A percentile compares a stretch with the other conserved stretches of the same genome.
These are phyloP conservation scores for Phaffia australis DNA, from an alignment of 768 basidiomycete species.

Conservation along the genomic window DNA sequence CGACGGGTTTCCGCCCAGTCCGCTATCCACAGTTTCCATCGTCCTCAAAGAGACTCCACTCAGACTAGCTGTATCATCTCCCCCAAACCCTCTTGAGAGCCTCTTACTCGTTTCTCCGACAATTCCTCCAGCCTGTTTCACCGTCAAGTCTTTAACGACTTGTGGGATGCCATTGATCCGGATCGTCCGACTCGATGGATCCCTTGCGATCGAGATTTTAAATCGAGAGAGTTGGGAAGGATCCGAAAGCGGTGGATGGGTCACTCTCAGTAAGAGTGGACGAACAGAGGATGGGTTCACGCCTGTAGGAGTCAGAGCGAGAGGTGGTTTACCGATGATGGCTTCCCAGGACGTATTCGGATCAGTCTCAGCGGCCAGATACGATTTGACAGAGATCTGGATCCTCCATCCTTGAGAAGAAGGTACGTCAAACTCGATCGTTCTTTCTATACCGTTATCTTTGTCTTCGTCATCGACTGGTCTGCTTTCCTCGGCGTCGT, in stretches of 20 bases:
- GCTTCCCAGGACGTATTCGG: conserved; percentile 28
- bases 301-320: too few species aligned
- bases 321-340: conserved; percentile 44
- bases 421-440: conserved; percentile 71
- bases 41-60: conserved; percentile 36
- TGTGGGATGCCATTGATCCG: conserved; percentile 78
- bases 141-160: conserved; percentile 53
- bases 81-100: conserved; percentile 12
- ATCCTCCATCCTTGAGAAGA: conserved; percentile 75
- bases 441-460: conserved; percentile 49
- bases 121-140: conserved; percentile 43
- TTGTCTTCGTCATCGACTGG: neutral
- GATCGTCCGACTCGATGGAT: conserved; percentile 53
- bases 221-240: conserved; percentile 70
- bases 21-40: conserved; percentile 23
- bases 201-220: conserved; percentile 65
- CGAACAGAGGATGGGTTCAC: conserved; percentile 29
- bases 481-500: conserved; percentile 43
- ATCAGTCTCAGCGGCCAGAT: conserved; percentile 30
- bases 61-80: conserved; percentile 31
- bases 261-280: conserved; percentile 51
- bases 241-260: conserved; percentile 59
- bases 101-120: conserved; percentile 6
- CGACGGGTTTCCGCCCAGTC: neutral
- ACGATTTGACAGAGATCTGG: conserved; percentile 47